Base-by-base conservation (phyloP, 2,329 filamentous ascomycete species). In the Fusarium pseudoanthophilum region DNA sequence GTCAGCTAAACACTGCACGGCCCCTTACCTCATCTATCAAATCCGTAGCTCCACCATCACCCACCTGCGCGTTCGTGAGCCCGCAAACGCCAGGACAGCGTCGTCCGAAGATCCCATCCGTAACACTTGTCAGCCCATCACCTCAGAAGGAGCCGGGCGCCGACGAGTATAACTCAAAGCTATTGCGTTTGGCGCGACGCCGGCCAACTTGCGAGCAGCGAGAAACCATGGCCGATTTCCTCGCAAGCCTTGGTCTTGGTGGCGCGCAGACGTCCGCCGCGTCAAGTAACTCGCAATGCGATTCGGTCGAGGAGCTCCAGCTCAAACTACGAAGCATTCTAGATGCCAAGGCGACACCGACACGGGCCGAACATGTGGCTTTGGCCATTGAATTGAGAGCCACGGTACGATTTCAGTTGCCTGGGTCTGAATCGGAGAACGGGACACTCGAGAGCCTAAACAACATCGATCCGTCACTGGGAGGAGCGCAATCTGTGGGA, bases 341-440 rank as follows among this genome's bases (percentile, higher is more conserved):
- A 51, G 77, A 80, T 11, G 77, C 80, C 24, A 88, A 86, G 68
- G 82, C 83, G 24, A 84, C 85, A 9, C 81, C 83, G 16, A 86
- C 82, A 26, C 86, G 85, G 53, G 87, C 86, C 45, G 83, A 89
- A 60, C 87, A 88, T 71, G 79, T 88, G 16, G 82, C 84, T 13
- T 77, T 82, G 24, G 85, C 81, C 4, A 82, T 88, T 58, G 85
- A 88, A 69, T 77, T 91, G 34, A 81, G 83, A 2, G 79, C 84
- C 2, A 81, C 83, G 13, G 81, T 84, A 8, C 79, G 83, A 36
- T 85, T 90, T 60, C 73, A 83, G 14, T 69, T 89, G 11, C 75
- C 78, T 5, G 76, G 82, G 52, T 77, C 78, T 53, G 83, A 84
- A 28, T 59, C 73, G 32, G 84, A 87, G 46, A 82, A 82, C 69